A percentile compares a stretch with the other conserved stretches of the same genome.
Evolutionary conservation across 2,329 filamentous ascomycete species (phyloP).

Genomic region (Fusarium citri): DNA sequence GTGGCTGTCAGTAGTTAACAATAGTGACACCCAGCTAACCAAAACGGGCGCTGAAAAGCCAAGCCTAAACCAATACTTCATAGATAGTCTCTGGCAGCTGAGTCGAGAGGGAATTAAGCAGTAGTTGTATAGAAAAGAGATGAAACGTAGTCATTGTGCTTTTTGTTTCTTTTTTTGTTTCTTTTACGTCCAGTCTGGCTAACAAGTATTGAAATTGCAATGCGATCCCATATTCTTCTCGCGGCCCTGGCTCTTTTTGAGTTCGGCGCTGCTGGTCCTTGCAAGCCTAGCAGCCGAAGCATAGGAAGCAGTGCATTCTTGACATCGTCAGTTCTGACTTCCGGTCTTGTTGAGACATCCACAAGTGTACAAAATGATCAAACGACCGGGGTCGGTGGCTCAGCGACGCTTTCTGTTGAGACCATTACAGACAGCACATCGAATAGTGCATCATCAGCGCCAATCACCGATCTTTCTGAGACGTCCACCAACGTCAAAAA

Average conservation of each 20-base stretch:
- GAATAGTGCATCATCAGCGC: neutral
- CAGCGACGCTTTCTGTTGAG: too few relatives aligned
- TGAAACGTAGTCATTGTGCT: rapidly evolving
- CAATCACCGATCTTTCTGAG: neutral
- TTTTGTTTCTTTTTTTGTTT: neutral
- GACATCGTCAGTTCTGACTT: neutral
- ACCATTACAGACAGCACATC: neutral
- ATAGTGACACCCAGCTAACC: neutral
- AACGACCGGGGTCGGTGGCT: too few relatives aligned
- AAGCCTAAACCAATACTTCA: neutral
- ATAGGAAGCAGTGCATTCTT: neutral
- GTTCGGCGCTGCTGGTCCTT: neutral
- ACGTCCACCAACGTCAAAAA: neutral
- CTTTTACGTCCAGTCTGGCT: rapidly evolving
- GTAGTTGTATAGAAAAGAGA: neutral
- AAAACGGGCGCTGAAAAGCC: neutral
- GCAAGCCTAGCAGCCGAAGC: neutral
- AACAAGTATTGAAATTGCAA: rapidly evolving
- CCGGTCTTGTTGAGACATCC: neutral
- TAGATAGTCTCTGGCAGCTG: neutral
- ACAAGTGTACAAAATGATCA: neutral
- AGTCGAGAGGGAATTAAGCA: neutral
- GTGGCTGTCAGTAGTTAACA: slow-evolving; percentile 5
- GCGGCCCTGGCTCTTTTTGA: neutral
- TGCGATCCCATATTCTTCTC: neutral